Conservation (phyloP, 2,329 filamentous ascomycete species). For the Coccinonectria pachysandricola region DNA sequence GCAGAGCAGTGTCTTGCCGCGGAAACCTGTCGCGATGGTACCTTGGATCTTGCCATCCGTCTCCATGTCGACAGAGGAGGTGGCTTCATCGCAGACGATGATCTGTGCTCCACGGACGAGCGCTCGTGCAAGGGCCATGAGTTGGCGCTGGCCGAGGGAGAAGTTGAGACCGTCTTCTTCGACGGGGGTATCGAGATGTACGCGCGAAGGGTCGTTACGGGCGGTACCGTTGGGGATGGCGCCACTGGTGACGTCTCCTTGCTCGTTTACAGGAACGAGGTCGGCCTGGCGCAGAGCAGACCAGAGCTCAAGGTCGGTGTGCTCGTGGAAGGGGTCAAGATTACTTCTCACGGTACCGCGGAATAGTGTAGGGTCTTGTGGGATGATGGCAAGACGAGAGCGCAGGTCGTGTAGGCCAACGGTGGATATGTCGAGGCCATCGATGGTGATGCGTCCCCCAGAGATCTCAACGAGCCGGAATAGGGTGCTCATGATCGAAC, state of each 20-base stretch:
- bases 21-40: conserved; percentile 78
- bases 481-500: conserved; percentile 71
- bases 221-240: conserved; percentile 61
- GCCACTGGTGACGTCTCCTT: too few relatives aligned
- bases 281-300: conserved; percentile 67
- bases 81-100: conserved; percentile 96
- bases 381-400: conserved; percentile 70
- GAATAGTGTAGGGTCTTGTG: conserved; percentile 77
- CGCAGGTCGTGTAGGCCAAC: conserved; percentile 67
- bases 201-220: conserved; percentile 55
- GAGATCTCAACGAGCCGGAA: conserved; percentile 65
- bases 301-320: conserved; percentile 70
- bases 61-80: conserved; percentile 86
- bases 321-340: conserved; percentile 70
- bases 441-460: conserved; percentile 51
- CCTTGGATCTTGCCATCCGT: conserved; percentile 92
- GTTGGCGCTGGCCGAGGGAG: conserved; percentile 85
- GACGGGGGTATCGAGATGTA: conserved; percentile 74
- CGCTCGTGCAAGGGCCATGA: conserved; percentile 88
- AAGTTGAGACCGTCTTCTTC: conserved; percentile 96
- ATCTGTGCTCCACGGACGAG: conserved; percentile 81
- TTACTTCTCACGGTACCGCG: conserved; percentile 70
- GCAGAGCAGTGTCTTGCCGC: conserved; percentile 77
- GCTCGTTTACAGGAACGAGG: conserved; percentile 49
- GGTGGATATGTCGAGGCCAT: conserved; percentile 59